Base-by-base conservation (phyloP, 768 basidiomycete species). In the Hortiboletus campestris region DNA sequence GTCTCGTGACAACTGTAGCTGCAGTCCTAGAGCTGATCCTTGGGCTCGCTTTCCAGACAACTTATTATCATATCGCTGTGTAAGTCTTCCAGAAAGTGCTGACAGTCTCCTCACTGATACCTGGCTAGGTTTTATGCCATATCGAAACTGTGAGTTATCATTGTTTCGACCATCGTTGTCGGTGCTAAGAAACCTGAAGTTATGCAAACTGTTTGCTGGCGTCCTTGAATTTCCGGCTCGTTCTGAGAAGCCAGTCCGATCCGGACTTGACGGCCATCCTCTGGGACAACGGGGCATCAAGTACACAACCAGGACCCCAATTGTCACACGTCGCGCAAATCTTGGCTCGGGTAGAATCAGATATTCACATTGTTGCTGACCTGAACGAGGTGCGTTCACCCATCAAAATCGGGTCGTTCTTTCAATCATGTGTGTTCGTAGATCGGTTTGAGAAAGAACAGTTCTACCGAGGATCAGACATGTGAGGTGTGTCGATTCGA, bases 151-250 rank as follows among this genome's bases (percentile, higher is more conserved):
- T 63, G 20, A 1, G 62, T 22, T 12, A 4, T 22, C 10, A 10
- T 4, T 5, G 10, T 17, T 17, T 43, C 11, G 5, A 38, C 4
- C 0, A 6, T n/a, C 4, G 6, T 14, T 6, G 12, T 31, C 7
- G 19, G 14, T 12, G 9, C 50, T 51, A 11, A 63, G 5, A 9
- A 2, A 14, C 19, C 1, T 13, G 8, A 8, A 66, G 63, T 3
- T 65, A 67, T 43, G 55, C 62, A 40, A 66, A 59, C 32, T 55
- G 55, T 31, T 6, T 64, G 19, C 44, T 67, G 7, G 60, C 63
- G 9, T 51, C 57, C 5, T 8, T 67, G 46, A 67, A 66, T 31
- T 55, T 58, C 14, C 57, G 55, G 2, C 36, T 53, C 13, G 39
- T 59, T 16, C 44, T 65, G 28, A 50, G 60, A 29, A 46, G 5